Percentiles rank a stretch among this genome's conserved stretches.
Conservation (phyloP, 148 eudicot genomes). For the Suaeda aralocaspica region DNA sequence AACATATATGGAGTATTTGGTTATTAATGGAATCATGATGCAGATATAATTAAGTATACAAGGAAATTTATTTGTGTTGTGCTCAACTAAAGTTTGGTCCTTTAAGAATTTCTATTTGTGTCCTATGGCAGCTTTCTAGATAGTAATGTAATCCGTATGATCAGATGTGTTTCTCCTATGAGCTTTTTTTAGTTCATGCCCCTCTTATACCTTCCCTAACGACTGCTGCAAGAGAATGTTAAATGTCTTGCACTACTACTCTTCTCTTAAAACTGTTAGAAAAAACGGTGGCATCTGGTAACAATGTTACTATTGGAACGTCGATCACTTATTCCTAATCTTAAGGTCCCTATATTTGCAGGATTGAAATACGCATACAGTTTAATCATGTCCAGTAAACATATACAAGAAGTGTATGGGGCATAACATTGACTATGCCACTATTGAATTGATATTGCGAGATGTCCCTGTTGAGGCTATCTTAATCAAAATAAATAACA, state of each 20-base stretch:
- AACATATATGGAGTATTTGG: no score
- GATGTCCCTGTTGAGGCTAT: conserved; percentile 43
- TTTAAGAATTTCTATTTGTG: no score
- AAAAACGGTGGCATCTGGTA: no score
- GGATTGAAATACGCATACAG: conserved; percentile 42
- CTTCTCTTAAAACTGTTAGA: no score
- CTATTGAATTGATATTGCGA: conserved; percentile 35
- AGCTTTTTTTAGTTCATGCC: no score
- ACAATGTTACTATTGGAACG: no score
- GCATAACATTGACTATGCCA: conserved; percentile 31
- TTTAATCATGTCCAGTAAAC: conserved; percentile 38
- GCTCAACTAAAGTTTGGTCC: neutral
- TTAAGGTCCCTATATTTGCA: conserved; percentile 11
- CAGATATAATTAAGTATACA: neutral
- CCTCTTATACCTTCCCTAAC: no score
- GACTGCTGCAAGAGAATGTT: no score
- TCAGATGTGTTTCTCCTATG: no score
- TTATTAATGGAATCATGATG: no score
- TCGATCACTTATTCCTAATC: neutral
- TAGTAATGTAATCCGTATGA: neutral
- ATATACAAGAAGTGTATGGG: conserved; percentile 31
- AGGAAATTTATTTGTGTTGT: neutral
- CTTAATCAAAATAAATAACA: conserved; percentile 32
- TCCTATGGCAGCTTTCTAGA: neutral
- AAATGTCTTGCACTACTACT: no score